Conservation (phyloP, 306 rosid species). For the Acacia acuminata region DNA sequence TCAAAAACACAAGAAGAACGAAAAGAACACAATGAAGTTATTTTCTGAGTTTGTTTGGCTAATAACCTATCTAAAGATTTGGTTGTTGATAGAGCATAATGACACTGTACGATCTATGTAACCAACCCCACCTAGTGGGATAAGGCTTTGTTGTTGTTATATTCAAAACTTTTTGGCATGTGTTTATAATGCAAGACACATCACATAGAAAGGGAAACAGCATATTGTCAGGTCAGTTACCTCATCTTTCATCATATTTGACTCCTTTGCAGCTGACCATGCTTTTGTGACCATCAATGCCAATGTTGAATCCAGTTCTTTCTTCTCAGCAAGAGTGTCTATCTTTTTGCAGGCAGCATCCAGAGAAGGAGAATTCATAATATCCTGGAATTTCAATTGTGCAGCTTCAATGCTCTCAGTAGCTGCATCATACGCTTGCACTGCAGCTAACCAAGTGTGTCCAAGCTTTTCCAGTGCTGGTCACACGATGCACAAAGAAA, state of each 20-base stretch:
- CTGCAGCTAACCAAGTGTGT: conserved; percentile 78
- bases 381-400: conserved; percentile 89
- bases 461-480: conserved; percentile 77
- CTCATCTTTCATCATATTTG: conserved; percentile 85
- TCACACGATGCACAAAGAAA: conserved; percentile 12
- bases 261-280: conserved; percentile 94
- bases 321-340: conserved; percentile 86
- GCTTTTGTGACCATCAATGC: conserved; percentile 97
- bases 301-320: conserved; percentile 81
- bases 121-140: no score
- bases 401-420: conserved; percentile 85
- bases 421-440: conserved; percentile 78
- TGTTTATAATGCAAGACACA: background rate
- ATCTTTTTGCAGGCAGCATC: conserved; percentile 95
- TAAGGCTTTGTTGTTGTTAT: no score
- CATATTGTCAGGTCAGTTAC: conserved; percentile 42
- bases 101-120: no score
- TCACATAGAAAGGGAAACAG: conserved; percentile 9
- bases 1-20: background rate
- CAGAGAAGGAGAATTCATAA: conserved; percentile 76
- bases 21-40: no score
- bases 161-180: conserved; percentile 8
- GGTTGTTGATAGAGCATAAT: no score
- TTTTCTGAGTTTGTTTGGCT: no score
- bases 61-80: no score